Percentiles rank a stretch among this genome's conserved stretches.
These are phyloP conservation scores for Filobasidium floriforme DNA, from an alignment of 768 basidiomycete species.

Conservation along the genomic window DNA sequence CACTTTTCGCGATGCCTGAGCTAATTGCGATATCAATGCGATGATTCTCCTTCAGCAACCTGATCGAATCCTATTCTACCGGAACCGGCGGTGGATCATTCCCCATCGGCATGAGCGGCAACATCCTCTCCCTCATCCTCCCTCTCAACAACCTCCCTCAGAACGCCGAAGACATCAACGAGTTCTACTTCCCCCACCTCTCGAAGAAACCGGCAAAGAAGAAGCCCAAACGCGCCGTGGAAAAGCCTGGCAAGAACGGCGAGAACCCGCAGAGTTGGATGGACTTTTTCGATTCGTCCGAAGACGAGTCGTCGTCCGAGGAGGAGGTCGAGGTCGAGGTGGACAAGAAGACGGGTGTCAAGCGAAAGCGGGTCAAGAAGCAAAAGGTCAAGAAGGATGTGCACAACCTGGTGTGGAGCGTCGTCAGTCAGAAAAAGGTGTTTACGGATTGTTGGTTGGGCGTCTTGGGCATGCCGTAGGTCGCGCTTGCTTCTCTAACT, in stretches of 20 bases:
- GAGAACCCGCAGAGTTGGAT: conserved; percentile 35
- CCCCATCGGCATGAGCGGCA: conserved; percentile 8
- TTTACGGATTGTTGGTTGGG: conserved; percentile 26
- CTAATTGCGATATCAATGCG: background rate
- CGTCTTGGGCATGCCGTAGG: conserved; percentile 23
- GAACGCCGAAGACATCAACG: conserved; percentile 37
- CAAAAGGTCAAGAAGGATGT: conserved; percentile 22
- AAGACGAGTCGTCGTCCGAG: conserved; percentile 17
- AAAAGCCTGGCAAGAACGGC: background rate
- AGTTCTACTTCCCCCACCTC: conserved; percentile 37
- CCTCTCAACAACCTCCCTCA: conserved; percentile 41
- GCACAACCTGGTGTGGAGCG: conserved; percentile 21
- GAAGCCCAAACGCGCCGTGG: conserved; percentile 8
- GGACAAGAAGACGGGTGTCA: conserved; percentile 17
- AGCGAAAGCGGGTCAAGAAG: conserved; percentile 18
- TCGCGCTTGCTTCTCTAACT: conserved; percentile 24
- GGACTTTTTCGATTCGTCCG: conserved; percentile 38
- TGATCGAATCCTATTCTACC: background rate
- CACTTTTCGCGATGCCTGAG: background rate
- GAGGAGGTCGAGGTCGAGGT: conserved; percentile 20
- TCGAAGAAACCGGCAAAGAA: conserved; percentile 26
- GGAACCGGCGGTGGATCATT: background rate
- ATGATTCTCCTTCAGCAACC: background rate
- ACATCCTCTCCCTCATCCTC: conserved; percentile 30
- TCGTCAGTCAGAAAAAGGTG: conserved; percentile 23